Evolutionary conservation across 805 yeast genomes (phyloP).

Genomic region (Barnettozyma californica): DNA sequence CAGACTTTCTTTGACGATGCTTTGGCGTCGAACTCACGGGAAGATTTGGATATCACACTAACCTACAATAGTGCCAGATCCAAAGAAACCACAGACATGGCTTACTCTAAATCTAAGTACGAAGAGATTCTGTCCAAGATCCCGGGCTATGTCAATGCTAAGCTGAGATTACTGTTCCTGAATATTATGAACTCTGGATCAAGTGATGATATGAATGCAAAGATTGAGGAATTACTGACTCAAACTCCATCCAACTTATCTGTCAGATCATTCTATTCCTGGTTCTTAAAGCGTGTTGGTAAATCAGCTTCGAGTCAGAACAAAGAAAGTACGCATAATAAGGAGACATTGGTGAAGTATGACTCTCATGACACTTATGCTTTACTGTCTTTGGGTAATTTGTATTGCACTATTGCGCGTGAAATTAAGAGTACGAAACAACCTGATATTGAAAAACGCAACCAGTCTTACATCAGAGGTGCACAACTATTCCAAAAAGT

Average conservation of each 20-base stretch:
- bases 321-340: constrained; percentile 73
- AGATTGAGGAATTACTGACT: constrained; percentile 49
- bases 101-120: constrained; percentile 36
- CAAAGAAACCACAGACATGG: constrained; percentile 40
- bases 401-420: constrained; percentile 77
- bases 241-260: constrained; percentile 62
- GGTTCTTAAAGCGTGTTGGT: constrained; percentile 68
- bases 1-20: constrained; percentile 49
- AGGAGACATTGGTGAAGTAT: constrained; percentile 73
- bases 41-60: constrained; percentile 38
- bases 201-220: constrained; percentile 37
- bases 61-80: constrained; percentile 76
- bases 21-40: constrained; percentile 27
- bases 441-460: constrained; percentile 50
- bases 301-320: constrained; percentile 37
- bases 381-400: constrained; percentile 81
- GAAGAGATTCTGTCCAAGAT: constrained; percentile 47
- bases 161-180: constrained; percentile 62
- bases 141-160: constrained; percentile 73
- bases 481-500: constrained; percentile 89
- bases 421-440: constrained; percentile 51
- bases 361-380: constrained; percentile 91
- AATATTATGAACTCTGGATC: constrained; percentile 46
- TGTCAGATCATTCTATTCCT: constrained; percentile 85
- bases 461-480: constrained; percentile 81